phyloP scores from a whole-genome alignment of 352 stramenopile species.

The Pythium rhizo-oryzae region DNA sequence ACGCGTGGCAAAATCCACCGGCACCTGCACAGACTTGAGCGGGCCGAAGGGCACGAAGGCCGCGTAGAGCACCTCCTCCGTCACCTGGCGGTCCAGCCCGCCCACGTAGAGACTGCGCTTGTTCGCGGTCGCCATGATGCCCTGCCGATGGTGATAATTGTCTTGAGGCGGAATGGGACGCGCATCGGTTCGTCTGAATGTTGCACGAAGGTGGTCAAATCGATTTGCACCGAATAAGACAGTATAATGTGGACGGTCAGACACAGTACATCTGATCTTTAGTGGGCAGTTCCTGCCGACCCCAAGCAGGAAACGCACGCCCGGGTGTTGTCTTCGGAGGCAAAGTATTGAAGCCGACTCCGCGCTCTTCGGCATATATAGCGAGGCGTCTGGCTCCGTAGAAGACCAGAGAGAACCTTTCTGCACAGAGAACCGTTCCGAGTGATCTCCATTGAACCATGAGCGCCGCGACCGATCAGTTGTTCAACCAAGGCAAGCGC shows the following conservation, averaged over 20 bases:
- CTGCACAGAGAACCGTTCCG: slow-evolving; percentile 5
- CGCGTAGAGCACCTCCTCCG: slow-evolving; percentile 84
- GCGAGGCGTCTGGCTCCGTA: background rate
- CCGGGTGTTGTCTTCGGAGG: background rate
- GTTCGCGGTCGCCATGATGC: slow-evolving; percentile 36
- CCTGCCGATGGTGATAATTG: background rate
- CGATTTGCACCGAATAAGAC: slow-evolving; percentile 20
- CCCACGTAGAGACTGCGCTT: slow-evolving; percentile 91
- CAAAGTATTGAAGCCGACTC: slow-evolving; percentile 9
- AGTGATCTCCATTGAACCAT: slow-evolving; percentile 43
- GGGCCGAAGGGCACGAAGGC: slow-evolving; percentile 85
- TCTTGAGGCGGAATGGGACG: background rate
- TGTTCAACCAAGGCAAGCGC: slow-evolving; percentile 84
- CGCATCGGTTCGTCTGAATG: slow-evolving; percentile 1
- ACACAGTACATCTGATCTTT: slow-evolving; percentile 27
- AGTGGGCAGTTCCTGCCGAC: slow-evolving; percentile 4
- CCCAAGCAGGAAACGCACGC: slow-evolving; percentile 28
- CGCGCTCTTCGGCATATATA: slow-evolving; percentile 12
- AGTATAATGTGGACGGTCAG: slow-evolving; percentile 9
- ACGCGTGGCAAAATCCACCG: slow-evolving; percentile 71
- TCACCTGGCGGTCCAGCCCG: slow-evolving; percentile 89
- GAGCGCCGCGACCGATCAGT: slow-evolving; percentile 77
- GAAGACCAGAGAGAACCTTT: slow-evolving; percentile 19
- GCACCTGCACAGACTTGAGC: slow-evolving; percentile 81
- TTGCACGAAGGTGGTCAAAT: slow-evolving; percentile 20